Base-by-base conservation (phyloP, 257 asterid species). In the Salvia splendens region DNA sequence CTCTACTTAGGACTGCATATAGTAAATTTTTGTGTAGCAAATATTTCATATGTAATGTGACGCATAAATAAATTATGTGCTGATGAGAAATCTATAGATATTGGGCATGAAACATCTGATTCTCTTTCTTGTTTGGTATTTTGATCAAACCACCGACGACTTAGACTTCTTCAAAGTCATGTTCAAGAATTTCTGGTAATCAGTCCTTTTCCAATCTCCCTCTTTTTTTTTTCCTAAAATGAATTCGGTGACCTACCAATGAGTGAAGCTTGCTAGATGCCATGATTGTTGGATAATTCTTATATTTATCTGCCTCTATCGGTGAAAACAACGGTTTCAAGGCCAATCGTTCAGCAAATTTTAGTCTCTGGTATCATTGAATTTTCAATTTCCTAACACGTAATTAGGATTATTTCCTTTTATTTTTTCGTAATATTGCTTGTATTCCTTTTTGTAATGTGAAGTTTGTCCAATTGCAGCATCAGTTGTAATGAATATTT, bases 111-210 rank as follows among this genome's bases (percentile, higher is more conserved):
- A 48, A 56, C 9, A 43, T 30, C 15, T 51, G 59, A 57, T 54
- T 65, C 58, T 64, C 24, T 63, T 46, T 40, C 73, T 55, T 14
- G 71, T 64, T 76, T 67, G 61, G 59, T 63, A 61, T 67, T 20
- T 52, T 7, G 10, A n/a, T 72, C 72, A 5, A 68, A 57, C 74
- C 61, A 79, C 64, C 75, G 81, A 63, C 76, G 76, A 67, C 79
- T 65, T 8, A 71, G 72, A 53, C 70, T 62, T 53, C 65, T 61
- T 45, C 72, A 38, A 63, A 77, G 69, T 65, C 81, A 80, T 83
- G 87, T 83, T 83, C 75, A 83, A 83, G 61, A 75, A 62, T 66
- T 83, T 83, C 68, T 80, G 87, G 85, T 83, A 80, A 66, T 59
- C 42, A 46, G 17, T 40, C 58, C n/a, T 59, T 72, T 33, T 14